Base-by-base conservation (phyloP, 2,329 filamentous ascomycete species). In the Aschersonia sp. region DNA sequence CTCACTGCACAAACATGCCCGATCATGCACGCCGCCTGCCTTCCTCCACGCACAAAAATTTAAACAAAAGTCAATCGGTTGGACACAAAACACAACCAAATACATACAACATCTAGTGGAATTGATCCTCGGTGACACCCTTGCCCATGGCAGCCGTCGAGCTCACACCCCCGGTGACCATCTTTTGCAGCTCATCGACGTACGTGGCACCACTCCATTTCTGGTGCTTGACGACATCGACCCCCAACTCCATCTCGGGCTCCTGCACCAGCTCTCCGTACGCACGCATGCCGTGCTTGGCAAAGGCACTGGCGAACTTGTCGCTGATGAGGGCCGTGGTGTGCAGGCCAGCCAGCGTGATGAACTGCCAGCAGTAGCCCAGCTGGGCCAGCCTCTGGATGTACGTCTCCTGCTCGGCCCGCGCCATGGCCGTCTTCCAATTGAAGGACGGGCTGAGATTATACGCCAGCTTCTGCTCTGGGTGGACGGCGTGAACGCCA, bases 351-450 rank as follows among this genome's bases (percentile, higher is more conserved):
- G 91, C 92, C 44, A 98, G 80, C n/a, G 92, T 98, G 73, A 98
- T 98, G 75, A 98, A 98, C 69, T 98, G 92, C 92, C 92, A 98
- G 79, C 88, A 94, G 78, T 98, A 98, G 53, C 92, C 92, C 45
- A 98, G 78, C 53, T 72, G 61, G 51, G 82, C 89, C 41, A 98
- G 84, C 42, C 92, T 86, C 53, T 82, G 74, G 72, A 98, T 98
- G 72, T 97, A 98, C 28, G 92, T 98, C 72, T 95, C 88, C 71
- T 98, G 92, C 65, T 97, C 91, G 47, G 77, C 75, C 55, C 85
- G 80, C 43, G 87, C 77, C 89, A 96, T 96, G 58, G 91, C 92
- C 50, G 89, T 77, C 75, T 97, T 97, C 92, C 92, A 98, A 80
- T 98, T 98, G 84, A 98, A 98, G 3, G 89, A 95, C 31, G 92